Base-by-base conservation (phyloP, 2,329 filamentous ascomycete species). In the Grosmannia huntii region DNA sequence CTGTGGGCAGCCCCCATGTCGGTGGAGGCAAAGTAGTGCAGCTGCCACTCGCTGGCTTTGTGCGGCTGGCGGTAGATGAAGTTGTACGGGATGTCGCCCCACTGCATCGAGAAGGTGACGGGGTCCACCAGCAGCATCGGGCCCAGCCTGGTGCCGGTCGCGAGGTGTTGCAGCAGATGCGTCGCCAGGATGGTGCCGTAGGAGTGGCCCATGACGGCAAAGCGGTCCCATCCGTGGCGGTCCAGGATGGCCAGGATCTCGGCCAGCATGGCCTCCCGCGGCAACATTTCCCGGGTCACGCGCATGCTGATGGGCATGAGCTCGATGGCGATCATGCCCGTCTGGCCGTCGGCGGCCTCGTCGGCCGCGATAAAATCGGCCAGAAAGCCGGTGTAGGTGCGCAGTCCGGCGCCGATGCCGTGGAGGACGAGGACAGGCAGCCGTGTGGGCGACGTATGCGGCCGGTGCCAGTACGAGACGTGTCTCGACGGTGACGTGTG, bases 261-360 rank as follows among this genome's bases (percentile, higher is more conserved):
- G 6, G 54, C 28, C 54, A 56, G n/a, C 54, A 56, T 11, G 11
- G 10, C 44, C 28, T 14, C 12, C 9, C 54, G 54, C 44, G 54
- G 54, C 54, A 36, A 27, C 41, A 56, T 56, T 16, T 28, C 44
- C n/a, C 21, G 3, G 2, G 41, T 49, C 12, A 56, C 21, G 1
- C 54, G 54, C 54, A 56, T 56, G 54, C 54, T 56, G 54, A 56
- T 56, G 10, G 54, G 38, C 54, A 56, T 56, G 16, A 56, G 44
- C 54, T 56, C 54, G 54, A 56, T 7, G 9, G 44, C 41, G 19
- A 56, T 27, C 27, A 56, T 25, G 21, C 54, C 54, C 41, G 28
- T 49, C 44, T 49, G 54, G 19, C 41, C 54, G 41, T 56, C 54
- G 9, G 3, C 54, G 0, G 19, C 44, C 27, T 5, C 27, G 14